A percentile compares a stretch with the other conserved stretches of the same genome.
Conservation (phyloP, 345 rosid species). For the Fremontodendron californicum region DNA sequence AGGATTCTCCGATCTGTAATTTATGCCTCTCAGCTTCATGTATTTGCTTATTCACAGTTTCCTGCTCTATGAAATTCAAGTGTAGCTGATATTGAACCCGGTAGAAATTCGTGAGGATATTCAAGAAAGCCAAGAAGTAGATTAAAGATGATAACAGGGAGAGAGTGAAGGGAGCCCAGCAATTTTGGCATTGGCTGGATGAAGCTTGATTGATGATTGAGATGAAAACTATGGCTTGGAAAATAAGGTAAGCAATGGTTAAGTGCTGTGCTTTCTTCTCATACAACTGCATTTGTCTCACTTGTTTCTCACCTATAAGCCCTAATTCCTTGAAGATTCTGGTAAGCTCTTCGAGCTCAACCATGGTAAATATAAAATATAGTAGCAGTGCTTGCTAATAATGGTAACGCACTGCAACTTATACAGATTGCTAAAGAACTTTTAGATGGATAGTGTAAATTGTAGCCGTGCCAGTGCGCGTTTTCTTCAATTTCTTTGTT, state of each 20-base stretch:
- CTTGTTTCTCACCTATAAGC: neutral
- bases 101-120: neutral
- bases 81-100: neutral
- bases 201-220: neutral
- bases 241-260: slow-evolving; percentile 3
- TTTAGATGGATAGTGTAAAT: neutral
- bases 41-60: neutral
- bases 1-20: neutral
- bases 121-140: neutral
- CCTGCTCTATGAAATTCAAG: neutral
- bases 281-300: neutral
- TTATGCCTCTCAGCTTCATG: neutral
- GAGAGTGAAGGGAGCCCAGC: neutral
- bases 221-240: neutral
- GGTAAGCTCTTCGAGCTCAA: neutral
- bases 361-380: neutral
- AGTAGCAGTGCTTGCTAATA: neutral
- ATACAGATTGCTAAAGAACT: neutral
- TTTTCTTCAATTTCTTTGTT: neutral
- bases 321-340: neutral
- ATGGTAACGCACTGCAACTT: neutral
- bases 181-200: neutral
- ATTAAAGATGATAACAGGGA: neutral
- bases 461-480: neutral
- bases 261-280: neutral